A percentile compares a stretch with the other conserved stretches of the same genome.
Evolutionary conservation across 75 land plant species (phyloP).

Genomic region (Cunninghamia lanceolata): DNA sequence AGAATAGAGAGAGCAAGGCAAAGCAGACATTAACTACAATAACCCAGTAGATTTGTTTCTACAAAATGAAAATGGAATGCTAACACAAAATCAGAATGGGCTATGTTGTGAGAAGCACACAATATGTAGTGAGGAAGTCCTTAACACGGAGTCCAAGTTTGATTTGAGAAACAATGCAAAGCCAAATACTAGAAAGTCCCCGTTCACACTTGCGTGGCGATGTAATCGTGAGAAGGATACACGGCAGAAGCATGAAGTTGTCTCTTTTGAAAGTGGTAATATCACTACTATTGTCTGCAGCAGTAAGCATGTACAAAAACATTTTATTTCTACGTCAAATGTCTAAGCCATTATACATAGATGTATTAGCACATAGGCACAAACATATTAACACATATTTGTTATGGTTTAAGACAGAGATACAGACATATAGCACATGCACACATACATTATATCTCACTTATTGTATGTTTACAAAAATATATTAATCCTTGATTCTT

Average conservation of each 20-base stretch:
- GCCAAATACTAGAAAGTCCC: slow-evolving; percentile 25
- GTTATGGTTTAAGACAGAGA: not conserved
- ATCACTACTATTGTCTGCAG: slow-evolving; percentile 83
- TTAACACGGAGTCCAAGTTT: slow-evolving; percentile 32
- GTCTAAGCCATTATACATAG: not conserved
- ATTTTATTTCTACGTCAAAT: not conserved
- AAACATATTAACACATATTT: not conserved
- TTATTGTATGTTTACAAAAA: not conserved
- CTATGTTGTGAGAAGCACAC: slow-evolving; percentile 50
- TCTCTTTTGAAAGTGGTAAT: slow-evolving; percentile 89
- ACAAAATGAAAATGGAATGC: not conserved
- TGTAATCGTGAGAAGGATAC: slow-evolving; percentile 55
- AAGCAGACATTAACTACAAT: not conserved
- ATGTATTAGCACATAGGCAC: not conserved
- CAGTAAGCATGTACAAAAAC: slow-evolving; percentile 74
- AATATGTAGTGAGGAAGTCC: slow-evolving; percentile 68
- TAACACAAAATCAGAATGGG: slow-evolving; percentile 24
- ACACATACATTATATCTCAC: not conserved
- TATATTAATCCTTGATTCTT: not conserved
- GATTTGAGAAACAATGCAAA: slow-evolving; percentile 3
- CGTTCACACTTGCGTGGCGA: slow-evolving; percentile 81
- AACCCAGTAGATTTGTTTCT: not conserved
- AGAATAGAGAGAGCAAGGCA: not conserved
- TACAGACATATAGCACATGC: not conserved
- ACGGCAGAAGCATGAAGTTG: slow-evolving; percentile 90